These are phyloP conservation scores for Fusarium ambrosium DNA, from an alignment of 2,329 filamentous ascomycete species.

Conservation along the genomic window DNA sequence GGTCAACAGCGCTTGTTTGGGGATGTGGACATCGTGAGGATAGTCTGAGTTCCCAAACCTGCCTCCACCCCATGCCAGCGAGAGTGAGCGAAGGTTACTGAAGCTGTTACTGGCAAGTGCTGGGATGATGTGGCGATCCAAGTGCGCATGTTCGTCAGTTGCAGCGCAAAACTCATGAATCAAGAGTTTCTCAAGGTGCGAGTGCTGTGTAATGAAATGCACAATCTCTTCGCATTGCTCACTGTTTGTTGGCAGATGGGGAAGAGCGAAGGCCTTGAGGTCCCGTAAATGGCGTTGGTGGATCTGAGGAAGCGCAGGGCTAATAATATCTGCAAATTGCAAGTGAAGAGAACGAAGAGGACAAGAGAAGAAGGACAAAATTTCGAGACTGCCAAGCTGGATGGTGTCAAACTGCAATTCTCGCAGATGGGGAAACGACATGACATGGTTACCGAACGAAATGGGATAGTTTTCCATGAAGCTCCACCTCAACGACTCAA, in stretches of 20 bases:
- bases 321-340: rapidly evolving
- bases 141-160: background rate
- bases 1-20: background rate
- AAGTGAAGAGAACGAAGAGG: background rate
- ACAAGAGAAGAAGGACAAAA: background rate
- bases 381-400: background rate
- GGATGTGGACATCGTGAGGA: background rate
- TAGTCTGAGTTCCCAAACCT: background rate
- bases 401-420: background rate
- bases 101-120: background rate
- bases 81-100: conserved; percentile 20
- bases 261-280: background rate
- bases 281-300: background rate
- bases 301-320: too few species aligned
- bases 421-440: conserved; percentile 15
- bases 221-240: conserved; percentile 3
- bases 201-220: conserved; percentile 11
- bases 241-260: background rate
- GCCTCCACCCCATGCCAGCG: conserved; percentile 17
- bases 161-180: background rate
- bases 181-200: background rate
- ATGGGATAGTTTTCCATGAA: background rate
- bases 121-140: conserved; percentile 25
- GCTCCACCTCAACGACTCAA: conserved; percentile 21
- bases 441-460: background rate